Evolutionary conservation across 192 early-diverging fungal genomes (phyloP).

Genomic region (Chytriomyces confervae): DNA sequence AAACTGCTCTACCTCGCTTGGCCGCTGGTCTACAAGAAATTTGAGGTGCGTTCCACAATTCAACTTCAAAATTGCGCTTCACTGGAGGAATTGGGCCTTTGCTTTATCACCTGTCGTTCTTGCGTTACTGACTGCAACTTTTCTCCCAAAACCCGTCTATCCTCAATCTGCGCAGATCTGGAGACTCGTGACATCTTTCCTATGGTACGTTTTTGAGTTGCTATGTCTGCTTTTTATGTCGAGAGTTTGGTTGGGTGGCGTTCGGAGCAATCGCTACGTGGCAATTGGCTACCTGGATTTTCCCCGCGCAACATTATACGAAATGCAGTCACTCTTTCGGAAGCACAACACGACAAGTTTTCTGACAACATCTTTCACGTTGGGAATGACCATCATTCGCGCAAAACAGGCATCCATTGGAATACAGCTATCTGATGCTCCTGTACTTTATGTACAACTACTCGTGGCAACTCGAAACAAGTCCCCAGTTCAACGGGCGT

Average conservation of each 20-base stretch:
- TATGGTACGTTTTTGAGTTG: conserved; percentile 19
- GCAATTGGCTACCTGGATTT: neutral
- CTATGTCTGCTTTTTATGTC: neutral
- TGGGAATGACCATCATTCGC: too few relatives aligned
- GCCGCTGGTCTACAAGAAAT: conserved; percentile 54
- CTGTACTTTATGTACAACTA: conserved; percentile 78
- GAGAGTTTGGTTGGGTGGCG: neutral
- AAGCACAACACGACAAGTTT: too few relatives aligned
- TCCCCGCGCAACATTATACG: neutral
- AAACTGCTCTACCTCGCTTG: conserved; percentile 60
- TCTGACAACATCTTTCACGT: too few relatives aligned
- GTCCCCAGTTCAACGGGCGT: conserved; percentile 62
- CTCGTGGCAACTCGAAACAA: conserved; percentile 72
- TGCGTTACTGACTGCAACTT: neutral
- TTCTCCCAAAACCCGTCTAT: neutral
- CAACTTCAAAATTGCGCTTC: neutral
- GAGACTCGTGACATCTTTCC: conserved; percentile 16
- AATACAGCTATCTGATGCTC: conserved; percentile 66
- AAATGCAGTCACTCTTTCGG: too few relatives aligned
- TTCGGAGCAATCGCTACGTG: conserved; percentile 4
- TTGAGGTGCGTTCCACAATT: conserved; percentile 55
- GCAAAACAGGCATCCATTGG: conserved; percentile 42
- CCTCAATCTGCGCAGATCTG: conserved; percentile 3
- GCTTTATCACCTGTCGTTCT: neutral
- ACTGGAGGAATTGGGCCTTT: neutral